A percentile compares a stretch with the other conserved stretches of the same genome.
Evolutionary conservation across 2,329 filamentous ascomycete genomes (phyloP).

Genomic region (Scleromitrula shiraiana): DNA sequence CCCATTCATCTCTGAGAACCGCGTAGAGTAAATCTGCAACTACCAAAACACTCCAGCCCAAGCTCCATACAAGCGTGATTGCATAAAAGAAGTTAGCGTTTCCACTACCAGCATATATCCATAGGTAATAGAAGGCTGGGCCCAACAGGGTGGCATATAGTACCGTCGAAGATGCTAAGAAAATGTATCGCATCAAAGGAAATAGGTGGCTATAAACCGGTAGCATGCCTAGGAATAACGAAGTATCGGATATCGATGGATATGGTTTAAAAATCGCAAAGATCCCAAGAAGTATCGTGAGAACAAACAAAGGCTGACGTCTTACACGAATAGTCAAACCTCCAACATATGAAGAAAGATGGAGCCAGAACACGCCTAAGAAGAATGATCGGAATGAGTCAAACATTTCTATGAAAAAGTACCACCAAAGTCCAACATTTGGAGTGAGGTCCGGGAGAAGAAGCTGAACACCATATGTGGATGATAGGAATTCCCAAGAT

Average conservation of each 20-base stretch:
- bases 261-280: constrained; percentile 97
- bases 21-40: constrained; percentile 78
- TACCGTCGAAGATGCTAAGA: constrained; percentile 73
- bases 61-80: constrained; percentile 95
- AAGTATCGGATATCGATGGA: constrained; percentile 83
- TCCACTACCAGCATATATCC: constrained; percentile 96
- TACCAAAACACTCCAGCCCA: constrained; percentile 79
- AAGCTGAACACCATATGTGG: constrained; percentile 89
- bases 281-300: constrained; percentile 78
- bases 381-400: constrained; percentile 97
- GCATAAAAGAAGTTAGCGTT: constrained; percentile 99
- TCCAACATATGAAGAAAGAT: constrained; percentile 82
- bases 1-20: constrained; percentile 85
- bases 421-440: constrained; percentile 98
- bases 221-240: constrained; percentile 74
- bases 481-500: constrained; percentile 80
- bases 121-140: constrained; percentile 91
- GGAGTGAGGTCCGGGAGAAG: constrained; percentile 87
- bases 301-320: constrained; percentile 76
- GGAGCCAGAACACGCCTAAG: constrained; percentile 95
- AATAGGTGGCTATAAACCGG: constrained; percentile 88
- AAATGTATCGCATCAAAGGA: constrained; percentile 88
- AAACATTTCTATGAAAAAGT: constrained; percentile 99
- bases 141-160: constrained; percentile 84
- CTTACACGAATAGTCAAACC: constrained; percentile 77